Base-by-base conservation (phyloP, 257 asterid species). In the Ehretia macrophylla region DNA sequence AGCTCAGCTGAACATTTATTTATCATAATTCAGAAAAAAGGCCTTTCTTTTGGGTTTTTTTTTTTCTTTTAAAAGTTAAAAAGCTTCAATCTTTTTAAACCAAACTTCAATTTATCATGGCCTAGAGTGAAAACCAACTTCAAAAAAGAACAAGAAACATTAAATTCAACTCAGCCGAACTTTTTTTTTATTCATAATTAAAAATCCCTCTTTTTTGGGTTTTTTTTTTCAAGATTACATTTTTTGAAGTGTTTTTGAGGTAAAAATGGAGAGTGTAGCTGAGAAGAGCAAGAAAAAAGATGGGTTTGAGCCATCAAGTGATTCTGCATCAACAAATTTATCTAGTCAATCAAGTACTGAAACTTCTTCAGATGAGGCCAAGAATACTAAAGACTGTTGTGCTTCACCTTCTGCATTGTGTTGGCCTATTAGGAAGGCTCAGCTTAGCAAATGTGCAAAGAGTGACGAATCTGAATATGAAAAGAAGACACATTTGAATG, bases 361-460 rank as follows among this genome's bases (percentile, higher is more conserved):
- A 20, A 55, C 74, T 23, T 81, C 80, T 11, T 58, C 71, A 5
- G 61, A 70, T 47, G 80, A 67, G 50, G 66, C 53, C 44, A 65
- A 59, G 49, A 59, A 48, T 27, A 69, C 60, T 19, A 56, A 58
- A 10, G 17, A 23, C 46, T 51, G 50, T 55, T 40, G 40, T 59
- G 63, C 77, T 54, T 65, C 64, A 10, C 54, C 78, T 8, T 67
- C 75, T 66, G 76, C 68, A 21, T 56, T 74, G 35, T 86, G 88
- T 27, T 81, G 95, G 95, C 94, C 88, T 13, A 73, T 80, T 21
- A 65, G 83, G 16, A 81, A 76, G 56, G 71, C 79, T 50, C 71
- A 70, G 58, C 75, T 64, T 13, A 46, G 78, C 38, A 67, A 56
- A 37, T 65, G 69, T 58, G 60, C 72, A 77, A 70, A 52, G 65